phyloP scores from a whole-genome alignment of 2,329 filamentous ascomycete species.

The Claviceps digitariae region DNA sequence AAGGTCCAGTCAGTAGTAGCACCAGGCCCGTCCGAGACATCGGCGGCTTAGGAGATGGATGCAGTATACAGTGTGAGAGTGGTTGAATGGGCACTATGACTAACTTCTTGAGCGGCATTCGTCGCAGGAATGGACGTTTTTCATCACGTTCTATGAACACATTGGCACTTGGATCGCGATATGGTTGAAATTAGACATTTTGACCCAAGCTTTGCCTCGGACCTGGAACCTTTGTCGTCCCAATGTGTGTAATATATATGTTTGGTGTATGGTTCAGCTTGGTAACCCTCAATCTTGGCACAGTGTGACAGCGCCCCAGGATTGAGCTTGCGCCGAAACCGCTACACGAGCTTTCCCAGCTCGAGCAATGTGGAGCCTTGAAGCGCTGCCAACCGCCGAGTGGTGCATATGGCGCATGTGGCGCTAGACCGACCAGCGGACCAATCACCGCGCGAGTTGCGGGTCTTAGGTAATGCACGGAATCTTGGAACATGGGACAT shows the following conservation, averaged over 20 bases:
- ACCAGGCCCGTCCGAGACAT: background rate
- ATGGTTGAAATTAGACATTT: background rate
- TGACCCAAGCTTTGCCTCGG: background rate
- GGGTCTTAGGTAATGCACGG: background rate
- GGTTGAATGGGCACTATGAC: background rate
- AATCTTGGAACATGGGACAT: background rate
- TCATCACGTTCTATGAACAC: too few species aligned
- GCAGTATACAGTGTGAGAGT: background rate
- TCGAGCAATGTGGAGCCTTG: background rate
- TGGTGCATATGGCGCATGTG: background rate
- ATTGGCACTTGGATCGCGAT: too few species aligned
- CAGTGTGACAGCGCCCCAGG: background rate
- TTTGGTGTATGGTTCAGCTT: too few species aligned
- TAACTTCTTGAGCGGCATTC: background rate
- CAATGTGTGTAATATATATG: background rate
- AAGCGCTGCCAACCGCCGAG: background rate
- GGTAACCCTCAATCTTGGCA: background rate
- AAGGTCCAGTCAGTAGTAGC: background rate
- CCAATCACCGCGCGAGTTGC: background rate
- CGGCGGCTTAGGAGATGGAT: background rate
- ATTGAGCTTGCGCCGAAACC: background rate
- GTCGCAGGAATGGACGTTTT: background rate
- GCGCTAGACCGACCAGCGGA: background rate
- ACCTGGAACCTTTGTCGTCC: background rate
- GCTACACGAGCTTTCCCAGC: background rate